Percentiles rank a stretch among this genome's conserved stretches.
These are phyloP conservation scores for Psilocybe sp. DNA, from an alignment of 768 basidiomycete genomes.

Conservation along the genomic window DNA sequence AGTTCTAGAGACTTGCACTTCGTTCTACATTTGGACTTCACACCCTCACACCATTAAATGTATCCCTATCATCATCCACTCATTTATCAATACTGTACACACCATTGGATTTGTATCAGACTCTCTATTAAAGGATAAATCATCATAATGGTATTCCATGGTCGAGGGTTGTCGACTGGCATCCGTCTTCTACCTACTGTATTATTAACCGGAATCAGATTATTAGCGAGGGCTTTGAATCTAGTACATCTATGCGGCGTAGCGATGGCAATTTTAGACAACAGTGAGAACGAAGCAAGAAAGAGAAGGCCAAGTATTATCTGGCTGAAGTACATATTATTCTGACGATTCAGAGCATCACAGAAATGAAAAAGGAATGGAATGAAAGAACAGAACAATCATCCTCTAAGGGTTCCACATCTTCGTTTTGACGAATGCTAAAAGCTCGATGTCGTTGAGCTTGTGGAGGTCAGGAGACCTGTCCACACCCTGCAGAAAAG, in stretches of 20 bases:
- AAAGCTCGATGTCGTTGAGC: slow-evolving; percentile 54
- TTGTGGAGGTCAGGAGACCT: slow-evolving; percentile 48
- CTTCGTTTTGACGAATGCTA: slow-evolving; percentile 52
- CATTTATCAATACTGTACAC: background rate
- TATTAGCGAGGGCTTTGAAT: too few relatives aligned
- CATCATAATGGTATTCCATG: too few relatives aligned
- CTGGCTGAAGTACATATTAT: background rate
- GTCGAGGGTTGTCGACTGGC: too few relatives aligned
- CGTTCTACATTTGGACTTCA: slow-evolving; percentile 2
- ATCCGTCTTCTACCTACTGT: too few relatives aligned
- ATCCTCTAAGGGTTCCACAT: slow-evolving; percentile 69
- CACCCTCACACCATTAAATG: background rate
- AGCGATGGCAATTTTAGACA: background rate
- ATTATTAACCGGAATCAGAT: too few relatives aligned
- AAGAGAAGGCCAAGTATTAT: background rate
- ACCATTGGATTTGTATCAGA: too few relatives aligned
- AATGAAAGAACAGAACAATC: background rate
- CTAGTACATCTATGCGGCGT: too few relatives aligned
- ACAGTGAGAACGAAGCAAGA: background rate
- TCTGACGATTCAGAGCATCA: too few relatives aligned
- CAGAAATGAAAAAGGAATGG: background rate
- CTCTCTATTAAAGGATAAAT: too few relatives aligned
- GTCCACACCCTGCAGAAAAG: slow-evolving; percentile 46
- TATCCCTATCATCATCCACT: background rate
- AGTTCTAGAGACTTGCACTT: background rate